phyloP scores from a whole-genome alignment of 768 basidiomycete genomes.

The Lentinula detonsa region DNA sequence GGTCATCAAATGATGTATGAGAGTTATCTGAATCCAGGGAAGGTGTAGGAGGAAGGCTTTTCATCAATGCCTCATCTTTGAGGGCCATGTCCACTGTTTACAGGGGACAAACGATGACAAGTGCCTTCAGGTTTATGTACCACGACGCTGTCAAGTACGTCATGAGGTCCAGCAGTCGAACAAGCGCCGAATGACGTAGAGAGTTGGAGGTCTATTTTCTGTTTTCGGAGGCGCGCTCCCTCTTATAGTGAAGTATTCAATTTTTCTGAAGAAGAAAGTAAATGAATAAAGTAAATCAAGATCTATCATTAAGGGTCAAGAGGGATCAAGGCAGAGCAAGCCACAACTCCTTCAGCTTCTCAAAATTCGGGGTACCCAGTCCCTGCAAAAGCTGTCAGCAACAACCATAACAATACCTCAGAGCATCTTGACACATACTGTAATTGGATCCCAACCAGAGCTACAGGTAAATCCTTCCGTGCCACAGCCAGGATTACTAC shows the following conservation, averaged over 20 bases:
- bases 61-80: neutral
- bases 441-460: conserved; percentile 14
- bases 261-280: too few species aligned
- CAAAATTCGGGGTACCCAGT: conserved; percentile 31
- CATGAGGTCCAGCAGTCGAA: too few species aligned
- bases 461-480: conserved; percentile 12
- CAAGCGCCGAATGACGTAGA: too few species aligned
- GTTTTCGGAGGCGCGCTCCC: too few species aligned
- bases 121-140: too few species aligned
- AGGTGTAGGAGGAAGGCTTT: neutral
- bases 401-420: neutral
- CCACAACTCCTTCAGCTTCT: conserved; percentile 23
- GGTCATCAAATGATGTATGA: neutral
- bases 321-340: conserved; percentile 24
- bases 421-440: conserved; percentile 13
- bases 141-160: too few species aligned
- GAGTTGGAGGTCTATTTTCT: too few species aligned
- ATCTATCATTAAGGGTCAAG: too few species aligned
- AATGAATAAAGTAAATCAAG: too few species aligned
- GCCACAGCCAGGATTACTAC: conserved; percentile 15
- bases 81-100: neutral
- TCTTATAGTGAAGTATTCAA: too few species aligned
- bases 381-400: conserved; percentile 13
- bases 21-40: neutral
- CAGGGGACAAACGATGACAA: neutral